phyloP scores from a whole-genome alignment of 2,329 filamentous ascomycete species.

The Xylaria hypoxylon region DNA sequence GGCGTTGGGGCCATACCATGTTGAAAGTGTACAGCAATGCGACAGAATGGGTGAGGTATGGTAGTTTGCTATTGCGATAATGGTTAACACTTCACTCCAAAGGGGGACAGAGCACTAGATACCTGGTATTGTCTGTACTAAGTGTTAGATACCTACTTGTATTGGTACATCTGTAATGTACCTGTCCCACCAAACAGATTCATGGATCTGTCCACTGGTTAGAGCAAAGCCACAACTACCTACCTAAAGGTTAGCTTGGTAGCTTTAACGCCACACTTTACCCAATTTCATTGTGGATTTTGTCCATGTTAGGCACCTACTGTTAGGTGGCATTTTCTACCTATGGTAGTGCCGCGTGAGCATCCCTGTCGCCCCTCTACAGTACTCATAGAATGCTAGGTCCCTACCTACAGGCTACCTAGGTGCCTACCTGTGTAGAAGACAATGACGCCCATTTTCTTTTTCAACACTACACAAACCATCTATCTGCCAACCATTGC shows the following conservation, averaged over 20 bases:
- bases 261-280: not conserved
- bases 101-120: not conserved
- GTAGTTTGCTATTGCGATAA: constrained; percentile 20
- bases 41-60: constrained; percentile 7
- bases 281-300: not conserved
- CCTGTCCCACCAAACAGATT: constrained; percentile 37
- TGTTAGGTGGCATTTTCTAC: too few species aligned
- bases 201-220: not conserved
- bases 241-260: not conserved
- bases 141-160: too few species aligned
- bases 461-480: constrained; percentile 1
- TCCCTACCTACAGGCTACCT: too few species aligned
- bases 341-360: too few species aligned
- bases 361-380: constrained; percentile 1
- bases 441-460: constrained; percentile 17
- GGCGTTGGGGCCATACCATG: constrained; percentile 44
- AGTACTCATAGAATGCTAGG: too few species aligned
- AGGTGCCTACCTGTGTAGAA: not conserved
- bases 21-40: constrained; percentile 26
- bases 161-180: constrained; percentile 3
- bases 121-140: not conserved
- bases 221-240: constrained; percentile 22
- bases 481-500: not conserved
- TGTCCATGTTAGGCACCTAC: constrained; percentile 1
- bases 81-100: constrained; percentile 13